These are phyloP conservation scores for Podochytrium sp. DNA, from an alignment of 192 early-diverging fungal species.

Conservation along the genomic window DNA sequence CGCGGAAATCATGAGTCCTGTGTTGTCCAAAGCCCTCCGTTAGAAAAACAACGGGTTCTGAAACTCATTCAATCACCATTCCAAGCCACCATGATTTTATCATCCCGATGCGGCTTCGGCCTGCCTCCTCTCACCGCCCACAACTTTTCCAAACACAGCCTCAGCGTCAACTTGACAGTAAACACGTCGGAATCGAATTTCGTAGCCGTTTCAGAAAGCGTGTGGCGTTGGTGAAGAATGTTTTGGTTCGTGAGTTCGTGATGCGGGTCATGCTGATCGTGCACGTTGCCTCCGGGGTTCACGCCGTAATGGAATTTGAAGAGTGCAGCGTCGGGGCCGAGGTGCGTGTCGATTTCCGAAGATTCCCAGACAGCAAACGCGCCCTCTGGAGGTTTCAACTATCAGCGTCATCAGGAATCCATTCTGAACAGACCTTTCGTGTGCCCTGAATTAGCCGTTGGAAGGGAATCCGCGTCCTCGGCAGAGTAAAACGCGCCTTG, in stretches of 20 bases:
- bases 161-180: constrained; percentile 37
- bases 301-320: constrained; percentile 58
- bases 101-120: constrained; percentile 62
- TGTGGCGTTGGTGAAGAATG: constrained; percentile 52
- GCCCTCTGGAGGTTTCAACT: constrained; percentile 56
- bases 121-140: constrained; percentile 33
- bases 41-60: background rate
- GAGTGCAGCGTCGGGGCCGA: constrained; percentile 45
- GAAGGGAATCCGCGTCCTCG: constrained; percentile 68
- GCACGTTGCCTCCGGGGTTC: constrained; percentile 57
- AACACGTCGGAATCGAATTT: constrained; percentile 34
- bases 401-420: background rate
- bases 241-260: constrained; percentile 58
- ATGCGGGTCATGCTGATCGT: constrained; percentile 56
- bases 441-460: constrained; percentile 40
- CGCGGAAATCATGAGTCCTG: constrained; percentile 61
- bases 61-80: constrained; percentile 45
- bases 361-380: constrained; percentile 67
- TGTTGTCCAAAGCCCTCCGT: background rate
- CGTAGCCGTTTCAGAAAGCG: constrained; percentile 46
- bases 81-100: constrained; percentile 68
- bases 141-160: constrained; percentile 41
- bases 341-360: constrained; percentile 47
- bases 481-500: constrained; percentile 66
- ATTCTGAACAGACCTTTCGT: constrained; percentile 44